Conservation (phyloP, 805 yeast species). For the Candida patagonica region DNA sequence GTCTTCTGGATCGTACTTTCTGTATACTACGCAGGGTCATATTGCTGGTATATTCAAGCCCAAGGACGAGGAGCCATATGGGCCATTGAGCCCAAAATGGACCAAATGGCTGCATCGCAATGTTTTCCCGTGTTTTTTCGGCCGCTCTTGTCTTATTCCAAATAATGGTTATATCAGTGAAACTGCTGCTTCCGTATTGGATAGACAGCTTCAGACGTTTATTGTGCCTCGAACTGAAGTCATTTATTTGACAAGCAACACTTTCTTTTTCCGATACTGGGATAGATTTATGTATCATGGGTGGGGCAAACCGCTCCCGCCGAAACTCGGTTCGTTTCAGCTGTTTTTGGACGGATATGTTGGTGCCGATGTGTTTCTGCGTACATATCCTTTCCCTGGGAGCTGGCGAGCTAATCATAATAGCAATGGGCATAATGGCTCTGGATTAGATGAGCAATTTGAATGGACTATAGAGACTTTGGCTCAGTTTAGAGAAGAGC, state of each 20-base stretch:
- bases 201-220: constrained; percentile 45
- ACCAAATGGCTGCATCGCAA: constrained; percentile 70
- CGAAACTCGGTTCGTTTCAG: constrained; percentile 61
- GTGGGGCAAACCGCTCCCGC: constrained; percentile 27
- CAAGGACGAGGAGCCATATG: constrained; percentile 74
- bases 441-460: constrained; percentile 26
- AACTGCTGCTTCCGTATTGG: constrained; percentile 61
- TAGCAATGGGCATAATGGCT: constrained; percentile 5
- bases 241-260: constrained; percentile 38
- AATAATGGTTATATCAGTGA: constrained; percentile 66
- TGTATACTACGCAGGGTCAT: constrained; percentile 30
- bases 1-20: constrained; percentile 63
- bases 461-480: constrained; percentile 45
- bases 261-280: constrained; percentile 46
- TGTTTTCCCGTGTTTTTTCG: constrained; percentile 69
- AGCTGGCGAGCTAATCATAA: neutral
- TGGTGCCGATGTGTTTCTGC: constrained; percentile 54
- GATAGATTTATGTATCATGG: constrained; percentile 28
- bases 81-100: constrained; percentile 72
- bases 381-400: constrained; percentile 45
- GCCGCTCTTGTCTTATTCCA: constrained; percentile 62
- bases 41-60: constrained; percentile 64
- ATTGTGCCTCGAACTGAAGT: constrained; percentile 63
- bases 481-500: constrained; percentile 45
- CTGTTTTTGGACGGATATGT: constrained; percentile 47